These are phyloP conservation scores for Cutaneotrichosporon sp. DNA, from an alignment of 1,284 basidiomycete genomes.

Conservation along the genomic window DNA sequence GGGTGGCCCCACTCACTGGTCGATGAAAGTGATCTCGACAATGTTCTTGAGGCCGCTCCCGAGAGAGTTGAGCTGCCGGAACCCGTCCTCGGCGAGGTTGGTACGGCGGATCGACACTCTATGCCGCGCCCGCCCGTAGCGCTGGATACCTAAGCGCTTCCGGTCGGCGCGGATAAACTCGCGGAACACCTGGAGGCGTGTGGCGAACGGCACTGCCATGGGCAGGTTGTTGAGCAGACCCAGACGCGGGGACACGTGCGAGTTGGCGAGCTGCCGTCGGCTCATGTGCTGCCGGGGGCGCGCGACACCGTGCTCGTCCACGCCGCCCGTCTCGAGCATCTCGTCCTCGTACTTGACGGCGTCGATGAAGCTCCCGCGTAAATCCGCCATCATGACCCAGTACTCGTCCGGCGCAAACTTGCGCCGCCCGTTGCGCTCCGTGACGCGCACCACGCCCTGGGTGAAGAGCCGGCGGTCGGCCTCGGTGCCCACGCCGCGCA, in stretches of 20 bases:
- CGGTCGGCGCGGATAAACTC: conserved; percentile 64
- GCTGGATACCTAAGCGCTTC: conserved; percentile 40
- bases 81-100: conserved; percentile 83
- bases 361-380: conserved; percentile 83
- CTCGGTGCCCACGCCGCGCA: conserved; percentile 59
- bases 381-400: conserved; percentile 71
- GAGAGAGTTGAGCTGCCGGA: conserved; percentile 62
- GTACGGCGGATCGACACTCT: conserved; percentile 69
- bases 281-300: conserved; percentile 17
- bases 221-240: conserved; percentile 94
- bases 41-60: conserved; percentile 76
- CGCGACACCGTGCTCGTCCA: conserved; percentile 20
- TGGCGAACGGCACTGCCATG: conserved; percentile 92
- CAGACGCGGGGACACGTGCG: conserved; percentile 70
- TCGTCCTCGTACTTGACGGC: conserved; percentile 73
- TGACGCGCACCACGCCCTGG: conserved; percentile 72
- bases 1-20: conserved; percentile 62
- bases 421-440: conserved; percentile 79
- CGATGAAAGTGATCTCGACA: conserved; percentile 85
- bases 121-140: conserved; percentile 22
- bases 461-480: conserved; percentile 71
- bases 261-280: conserved; percentile 67
- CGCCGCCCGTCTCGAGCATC: conserved; percentile 41
- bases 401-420: conserved; percentile 77
- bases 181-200: conserved; percentile 85